Base-by-base conservation (phyloP, 2,329 filamentous ascomycete genomes). In the Septoria petroselini region DNA sequence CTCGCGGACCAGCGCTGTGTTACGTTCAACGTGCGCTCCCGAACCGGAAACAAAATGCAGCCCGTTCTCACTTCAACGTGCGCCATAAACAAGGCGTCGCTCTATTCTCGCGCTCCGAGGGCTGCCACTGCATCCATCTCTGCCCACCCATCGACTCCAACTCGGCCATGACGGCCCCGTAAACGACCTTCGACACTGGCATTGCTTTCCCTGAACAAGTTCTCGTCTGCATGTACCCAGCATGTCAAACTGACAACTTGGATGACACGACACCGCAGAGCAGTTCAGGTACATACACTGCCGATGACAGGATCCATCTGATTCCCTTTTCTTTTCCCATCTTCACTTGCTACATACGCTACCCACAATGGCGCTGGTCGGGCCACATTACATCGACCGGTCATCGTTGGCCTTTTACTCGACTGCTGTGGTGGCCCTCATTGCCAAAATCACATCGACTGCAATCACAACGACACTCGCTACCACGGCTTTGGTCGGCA, bases 401-500 rank as follows among this genome's bases (percentile, higher is more conserved):
- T 59, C 52, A 23, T 52, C 51, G 9, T 18, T 55, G 33, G 17
- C 45, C 12, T 55, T 59, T 42, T 53, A 45, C 15, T 38, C 48
- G 6, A 33, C 39, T 19, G 41, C 57, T 18, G 41, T 42, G n/a
- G 50, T 62, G 34, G 54, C 60, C 4, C 50, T 38, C 38, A 27
- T 50, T 35, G 54, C 57, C 9, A 49, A 58, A 27, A 52, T 58
- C 27, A 48, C 49, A 21, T 50, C 56, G 15, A 48, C 54, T 15
- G 58, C 57, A 21, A 56, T 59, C 31, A 51, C 53, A 23, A 53
- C 52, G 3, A 49, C 47, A 14, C 46, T 62, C 37, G 54, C 58
- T 19, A 53, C 55, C 17, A 50, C 50, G 21, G 44, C 47, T n/a
- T 35, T 57, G 18, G 21, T 25, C 5, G 21, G 23, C 8, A 41